These are phyloP conservation scores for Digitaria exilis DNA, from an alignment of 202 grass and related monocot genomes.

Conservation along the genomic window DNA sequence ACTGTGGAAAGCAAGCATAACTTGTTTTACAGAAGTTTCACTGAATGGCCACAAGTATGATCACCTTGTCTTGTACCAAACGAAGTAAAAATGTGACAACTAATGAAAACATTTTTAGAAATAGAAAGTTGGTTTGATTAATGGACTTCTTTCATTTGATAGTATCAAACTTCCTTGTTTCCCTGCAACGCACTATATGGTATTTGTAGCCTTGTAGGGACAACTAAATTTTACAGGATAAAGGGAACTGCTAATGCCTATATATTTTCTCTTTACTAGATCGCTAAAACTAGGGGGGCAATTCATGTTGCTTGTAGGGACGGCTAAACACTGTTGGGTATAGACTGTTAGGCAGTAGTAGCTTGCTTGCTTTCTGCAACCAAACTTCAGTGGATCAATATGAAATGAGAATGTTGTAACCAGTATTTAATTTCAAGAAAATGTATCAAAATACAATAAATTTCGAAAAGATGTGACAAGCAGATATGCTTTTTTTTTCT, in stretches of 20 bases:
- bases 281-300: neutral
- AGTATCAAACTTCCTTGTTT: neutral
- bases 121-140: neutral
- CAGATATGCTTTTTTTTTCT: conserved; percentile 17
- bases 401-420: neutral
- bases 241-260: neutral
- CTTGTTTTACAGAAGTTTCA: conserved; percentile 19
- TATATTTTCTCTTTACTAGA: conserved; percentile 13
- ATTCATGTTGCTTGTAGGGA: conserved; percentile 8
- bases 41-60: neutral
- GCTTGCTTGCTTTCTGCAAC: conserved; percentile 17
- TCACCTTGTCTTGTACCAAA: neutral
- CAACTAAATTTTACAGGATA: neutral
- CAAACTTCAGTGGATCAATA: conserved; percentile 20
- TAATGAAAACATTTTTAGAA: conserved; percentile 22
- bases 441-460: conserved; percentile 1
- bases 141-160: neutral
- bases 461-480: neutral
- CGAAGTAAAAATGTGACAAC: conserved; percentile 4
- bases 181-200: neutral
- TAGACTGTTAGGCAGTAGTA: conserved; percentile 21
- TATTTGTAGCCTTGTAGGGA: neutral
- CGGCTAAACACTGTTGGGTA: conserved; percentile 1
- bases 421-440: neutral
- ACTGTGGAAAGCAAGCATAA: conserved; percentile 4